These are phyloP conservation scores for Phytophthora brassicae DNA, from an alignment of 352 stramenopile genomes.

Conservation along the genomic window DNA sequence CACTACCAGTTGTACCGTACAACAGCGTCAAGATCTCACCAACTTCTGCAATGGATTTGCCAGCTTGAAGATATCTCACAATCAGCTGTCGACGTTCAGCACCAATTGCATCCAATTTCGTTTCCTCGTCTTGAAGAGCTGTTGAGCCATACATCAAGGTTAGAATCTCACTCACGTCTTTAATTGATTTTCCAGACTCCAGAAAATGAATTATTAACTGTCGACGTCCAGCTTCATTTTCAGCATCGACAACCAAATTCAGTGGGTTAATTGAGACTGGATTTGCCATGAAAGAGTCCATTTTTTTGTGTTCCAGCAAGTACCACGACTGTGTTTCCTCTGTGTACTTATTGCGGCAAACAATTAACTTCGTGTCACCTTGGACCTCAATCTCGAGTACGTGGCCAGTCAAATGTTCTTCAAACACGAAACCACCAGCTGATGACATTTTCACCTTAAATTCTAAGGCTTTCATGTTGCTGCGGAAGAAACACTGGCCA, in stretches of 20 bases:
- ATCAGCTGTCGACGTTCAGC: slow-evolving; percentile 9
- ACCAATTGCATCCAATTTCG: neutral
- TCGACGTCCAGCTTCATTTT: neutral
- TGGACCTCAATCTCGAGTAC: neutral
- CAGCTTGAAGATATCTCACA: neutral
- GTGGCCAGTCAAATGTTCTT: neutral
- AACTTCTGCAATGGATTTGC: neutral
- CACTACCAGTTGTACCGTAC: neutral
- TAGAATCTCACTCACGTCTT: neutral
- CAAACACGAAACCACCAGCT: neutral
- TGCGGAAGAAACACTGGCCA: neutral
- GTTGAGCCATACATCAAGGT: neutral
- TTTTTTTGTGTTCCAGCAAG: neutral
- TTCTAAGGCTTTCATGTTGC: neutral
- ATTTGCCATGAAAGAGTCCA: neutral
- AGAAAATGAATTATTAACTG: neutral
- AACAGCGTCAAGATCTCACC: neutral
- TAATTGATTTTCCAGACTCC: neutral
- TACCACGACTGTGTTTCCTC: neutral
- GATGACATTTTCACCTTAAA: neutral
- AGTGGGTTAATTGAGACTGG: neutral
- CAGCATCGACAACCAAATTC: neutral
- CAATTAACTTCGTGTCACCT: neutral
- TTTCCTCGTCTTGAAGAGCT: neutral
- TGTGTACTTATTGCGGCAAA: neutral